Percentiles rank a stretch among this genome's conserved stretches.
Conservation (phyloP, 1,139 yeast genomes). For the Kurtzmaniella quercitrusa region DNA sequence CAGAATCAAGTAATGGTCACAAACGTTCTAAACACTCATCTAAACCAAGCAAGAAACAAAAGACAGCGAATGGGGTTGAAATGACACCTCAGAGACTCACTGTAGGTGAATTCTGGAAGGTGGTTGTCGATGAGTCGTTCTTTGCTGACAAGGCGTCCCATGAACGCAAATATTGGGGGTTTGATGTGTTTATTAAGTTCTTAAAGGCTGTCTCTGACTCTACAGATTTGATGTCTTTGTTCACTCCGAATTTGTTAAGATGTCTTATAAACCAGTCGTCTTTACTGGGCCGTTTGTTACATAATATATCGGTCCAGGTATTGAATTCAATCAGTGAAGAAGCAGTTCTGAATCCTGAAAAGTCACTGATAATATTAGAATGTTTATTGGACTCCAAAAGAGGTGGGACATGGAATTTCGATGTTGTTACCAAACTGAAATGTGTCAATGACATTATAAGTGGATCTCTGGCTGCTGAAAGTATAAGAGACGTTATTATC, state of each 20-base stretch:
- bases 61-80: slow-evolving; percentile 12
- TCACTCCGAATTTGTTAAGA: slow-evolving; percentile 71
- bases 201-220: slow-evolving; percentile 28
- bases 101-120: slow-evolving; percentile 75
- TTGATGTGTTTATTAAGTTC: slow-evolving; percentile 61
- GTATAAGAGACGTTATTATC: slow-evolving; percentile 22
- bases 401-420: slow-evolving; percentile 73
- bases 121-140: slow-evolving; percentile 73
- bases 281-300: slow-evolving; percentile 59
- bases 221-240: slow-evolving; percentile 35
- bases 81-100: slow-evolving; percentile 32
- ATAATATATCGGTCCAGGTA: slow-evolving; percentile 59
- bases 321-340: slow-evolving; percentile 40
- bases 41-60: slow-evolving; percentile 24
- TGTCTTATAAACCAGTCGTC: slow-evolving; percentile 75
- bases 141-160: slow-evolving; percentile 75
- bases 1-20: slow-evolving; percentile 12
- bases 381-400: slow-evolving; percentile 44
- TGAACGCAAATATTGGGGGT: slow-evolving; percentile 86
- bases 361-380: slow-evolving; percentile 46
- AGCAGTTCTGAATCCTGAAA: slow-evolving; percentile 32
- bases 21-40: slow-evolving; percentile 10
- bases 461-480: slow-evolving; percentile 13
- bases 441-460: slow-evolving; percentile 47
- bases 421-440: slow-evolving; percentile 70